Percentiles rank a stretch among this genome's conserved stretches.
Evolutionary conservation across 164 flowering plant species (phyloP).

Genomic region (Piper betle): DNA sequence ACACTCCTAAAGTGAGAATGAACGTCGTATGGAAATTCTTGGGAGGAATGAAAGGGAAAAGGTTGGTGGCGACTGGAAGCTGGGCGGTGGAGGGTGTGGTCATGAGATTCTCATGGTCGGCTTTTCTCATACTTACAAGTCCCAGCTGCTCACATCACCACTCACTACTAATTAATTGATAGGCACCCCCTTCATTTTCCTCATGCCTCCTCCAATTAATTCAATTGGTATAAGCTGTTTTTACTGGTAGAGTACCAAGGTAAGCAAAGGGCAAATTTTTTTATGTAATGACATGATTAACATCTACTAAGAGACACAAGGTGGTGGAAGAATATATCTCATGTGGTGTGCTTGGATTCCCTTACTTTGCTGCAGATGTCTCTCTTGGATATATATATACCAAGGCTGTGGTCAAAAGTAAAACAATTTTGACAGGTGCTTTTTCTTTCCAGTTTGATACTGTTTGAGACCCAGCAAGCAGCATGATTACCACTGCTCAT

Average conservation of each 20-base stretch:
- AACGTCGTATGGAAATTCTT: too few relatives aligned
- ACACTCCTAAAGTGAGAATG: too few relatives aligned
- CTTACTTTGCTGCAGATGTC: neutral
- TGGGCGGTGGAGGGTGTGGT: neutral
- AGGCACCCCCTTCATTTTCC: too few relatives aligned
- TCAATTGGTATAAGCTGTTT: too few relatives aligned
- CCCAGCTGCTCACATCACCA: neutral
- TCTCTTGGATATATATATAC: neutral
- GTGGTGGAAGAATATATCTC: too few relatives aligned
- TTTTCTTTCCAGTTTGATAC: neutral
- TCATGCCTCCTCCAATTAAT: too few relatives aligned
- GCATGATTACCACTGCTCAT: neutral
- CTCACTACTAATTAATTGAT: neutral
- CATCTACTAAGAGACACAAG: neutral
- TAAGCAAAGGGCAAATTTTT: too few relatives aligned
- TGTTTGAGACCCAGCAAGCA: neutral
- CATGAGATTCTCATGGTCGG: neutral
- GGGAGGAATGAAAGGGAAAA: neutral
- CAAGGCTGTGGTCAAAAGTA: neutral
- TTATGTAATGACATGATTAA: too few relatives aligned
- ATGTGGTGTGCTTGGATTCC: neutral
- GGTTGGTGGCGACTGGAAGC: neutral
- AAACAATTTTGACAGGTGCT: neutral
- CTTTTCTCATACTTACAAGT: too few relatives aligned
- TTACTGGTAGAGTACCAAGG: too few relatives aligned